Conservation (phyloP, 2,329 filamentous ascomycete genomes). For the Colletotrichum eleusines region DNA sequence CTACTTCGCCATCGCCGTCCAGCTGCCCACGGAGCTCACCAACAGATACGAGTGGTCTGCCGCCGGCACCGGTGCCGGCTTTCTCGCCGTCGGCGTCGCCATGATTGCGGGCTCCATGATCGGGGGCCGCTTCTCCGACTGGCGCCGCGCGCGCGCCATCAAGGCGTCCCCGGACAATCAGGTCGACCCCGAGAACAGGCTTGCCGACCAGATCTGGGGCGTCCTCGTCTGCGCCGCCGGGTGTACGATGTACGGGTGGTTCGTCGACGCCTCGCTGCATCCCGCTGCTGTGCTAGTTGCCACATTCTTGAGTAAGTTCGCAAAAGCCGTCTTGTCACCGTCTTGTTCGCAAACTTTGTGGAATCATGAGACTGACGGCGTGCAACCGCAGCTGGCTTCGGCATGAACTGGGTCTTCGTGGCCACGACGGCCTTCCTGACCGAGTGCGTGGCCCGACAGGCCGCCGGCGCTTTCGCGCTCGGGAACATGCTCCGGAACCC, state of each 20-base stretch:
- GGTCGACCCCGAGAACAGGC: conserved; percentile 53
- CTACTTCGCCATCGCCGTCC: conserved; percentile 50
- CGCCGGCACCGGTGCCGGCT: conserved; percentile 51
- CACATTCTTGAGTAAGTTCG: conserved; percentile 47
- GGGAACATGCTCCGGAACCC: conserved; percentile 55
- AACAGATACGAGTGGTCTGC: conserved; percentile 51
- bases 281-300: conserved; percentile 48
- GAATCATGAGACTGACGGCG: conserved; percentile 14
- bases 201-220: conserved; percentile 55
- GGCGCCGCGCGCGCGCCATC: conserved; percentile 46
- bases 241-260: conserved; percentile 57
- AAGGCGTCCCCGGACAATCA: conserved; percentile 35
- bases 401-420: conserved; percentile 57
- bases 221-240: conserved; percentile 54
- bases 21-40: conserved; percentile 48
- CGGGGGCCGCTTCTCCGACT: conserved; percentile 55
- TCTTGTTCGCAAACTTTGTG: not conserved
- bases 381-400: conserved; percentile 48
- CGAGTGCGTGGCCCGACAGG: conserved; percentile 53
- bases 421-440: conserved; percentile 57
- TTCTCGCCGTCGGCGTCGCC: conserved; percentile 46
- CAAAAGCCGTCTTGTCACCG: rapidly evolving
- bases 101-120: conserved; percentile 51
- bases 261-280: conserved; percentile 48
- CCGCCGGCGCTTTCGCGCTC: conserved; percentile 56